Evolutionary conservation across 768 basidiomycete genomes (phyloP).

Genomic region (Hortiboletus campestris): DNA sequence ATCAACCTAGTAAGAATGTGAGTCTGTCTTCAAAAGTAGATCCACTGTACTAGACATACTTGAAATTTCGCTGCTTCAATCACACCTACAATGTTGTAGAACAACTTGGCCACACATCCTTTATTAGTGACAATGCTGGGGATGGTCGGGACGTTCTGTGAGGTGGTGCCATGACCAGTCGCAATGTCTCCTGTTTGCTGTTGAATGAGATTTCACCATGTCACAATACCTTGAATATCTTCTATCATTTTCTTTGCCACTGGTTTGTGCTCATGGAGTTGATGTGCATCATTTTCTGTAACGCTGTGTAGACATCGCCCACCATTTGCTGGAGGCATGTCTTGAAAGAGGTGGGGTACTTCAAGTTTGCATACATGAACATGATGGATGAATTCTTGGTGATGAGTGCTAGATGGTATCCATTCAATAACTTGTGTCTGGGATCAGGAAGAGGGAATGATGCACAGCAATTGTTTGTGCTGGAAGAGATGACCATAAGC

Average conservation of each 20-base stretch:
- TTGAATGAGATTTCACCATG: slow-evolving; percentile 18
- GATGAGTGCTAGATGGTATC: no score
- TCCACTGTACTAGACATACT: background rate
- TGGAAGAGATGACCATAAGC: no score
- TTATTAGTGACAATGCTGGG: background rate
- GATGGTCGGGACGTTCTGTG: slow-evolving; percentile 3
- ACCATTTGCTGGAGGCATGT: no score
- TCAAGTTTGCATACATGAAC: no score
- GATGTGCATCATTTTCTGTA: no score
- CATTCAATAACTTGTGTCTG: no score
- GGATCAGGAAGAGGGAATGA: no score
- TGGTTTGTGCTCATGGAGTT: slow-evolving; percentile 3
- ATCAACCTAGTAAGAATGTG: slow-evolving; percentile 9
- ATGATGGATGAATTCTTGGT: no score
- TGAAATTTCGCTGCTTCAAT: slow-evolving; percentile 10
- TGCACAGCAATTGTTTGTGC: no score
- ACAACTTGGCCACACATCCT: background rate
- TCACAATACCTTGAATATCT: slow-evolving; percentile 12
- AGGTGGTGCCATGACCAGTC: slow-evolving; percentile 17
- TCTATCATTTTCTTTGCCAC: slow-evolving; percentile 14
- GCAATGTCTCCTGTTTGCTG: slow-evolving; percentile 13
- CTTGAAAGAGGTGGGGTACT: no score
- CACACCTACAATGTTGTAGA: background rate
- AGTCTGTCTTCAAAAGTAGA: background rate
- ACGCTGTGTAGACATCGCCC: no score